Percentiles rank a stretch among this genome's conserved stretches.
Conservation (phyloP, 306 rosid genomes). For the Abrus pulchellus region DNA sequence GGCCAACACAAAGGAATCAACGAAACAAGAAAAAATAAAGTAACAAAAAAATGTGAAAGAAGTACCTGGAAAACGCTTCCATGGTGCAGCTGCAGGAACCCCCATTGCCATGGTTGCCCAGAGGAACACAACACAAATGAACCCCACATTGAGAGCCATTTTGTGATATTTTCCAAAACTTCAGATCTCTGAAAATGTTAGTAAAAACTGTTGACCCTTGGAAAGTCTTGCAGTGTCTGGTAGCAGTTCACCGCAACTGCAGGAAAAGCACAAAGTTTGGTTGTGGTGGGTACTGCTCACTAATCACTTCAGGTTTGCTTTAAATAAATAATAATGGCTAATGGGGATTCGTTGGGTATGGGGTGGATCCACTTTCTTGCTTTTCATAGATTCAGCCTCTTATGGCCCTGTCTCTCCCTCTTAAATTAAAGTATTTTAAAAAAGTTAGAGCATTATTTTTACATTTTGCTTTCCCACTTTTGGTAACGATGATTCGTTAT, state of each 20-base stretch:
- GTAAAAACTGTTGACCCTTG: neutral
- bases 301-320: too few species aligned
- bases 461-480: too few species aligned
- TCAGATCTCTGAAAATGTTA: slow-evolving; percentile 1
- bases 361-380: too few species aligned
- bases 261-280: neutral
- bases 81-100: neutral
- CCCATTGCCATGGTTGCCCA: slow-evolving; percentile 28
- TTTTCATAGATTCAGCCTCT: too few species aligned
- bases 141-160: slow-evolving; percentile 44
- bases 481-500: too few species aligned
- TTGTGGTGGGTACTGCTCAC: too few species aligned
- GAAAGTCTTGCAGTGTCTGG: neutral
- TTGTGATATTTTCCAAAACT: neutral
- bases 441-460: too few species aligned
- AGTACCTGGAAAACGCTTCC: slow-evolving; percentile 40
- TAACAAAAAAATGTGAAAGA: neutral
- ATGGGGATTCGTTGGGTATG: too few species aligned
- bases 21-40: neutral
- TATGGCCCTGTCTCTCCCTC: too few species aligned
- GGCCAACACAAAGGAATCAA: neutral
- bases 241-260: neutral
- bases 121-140: slow-evolving; percentile 19
- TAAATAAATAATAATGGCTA: too few species aligned
- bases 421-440: too few species aligned